phyloP scores from a whole-genome alignment of 2,329 filamentous ascomycete genomes.

The Talaromyces pinophilus region DNA sequence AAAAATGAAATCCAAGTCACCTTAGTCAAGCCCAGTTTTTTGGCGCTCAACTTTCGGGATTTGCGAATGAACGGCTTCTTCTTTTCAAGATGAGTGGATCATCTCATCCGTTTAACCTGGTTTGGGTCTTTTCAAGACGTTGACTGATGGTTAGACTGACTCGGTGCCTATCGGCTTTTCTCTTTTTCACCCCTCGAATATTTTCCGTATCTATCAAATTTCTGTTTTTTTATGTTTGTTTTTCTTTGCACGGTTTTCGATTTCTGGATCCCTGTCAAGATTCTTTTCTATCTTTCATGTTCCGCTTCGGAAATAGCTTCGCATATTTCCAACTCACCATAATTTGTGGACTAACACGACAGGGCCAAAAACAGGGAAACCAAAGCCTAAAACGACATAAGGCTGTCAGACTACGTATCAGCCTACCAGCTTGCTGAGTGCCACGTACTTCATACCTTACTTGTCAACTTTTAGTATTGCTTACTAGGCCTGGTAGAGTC shows the following conservation, averaged over 20 bases:
- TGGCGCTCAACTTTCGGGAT: constrained; percentile 2
- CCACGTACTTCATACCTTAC: not conserved
- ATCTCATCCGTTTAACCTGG: not conserved
- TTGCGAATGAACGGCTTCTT: not conserved
- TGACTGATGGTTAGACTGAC: not conserved
- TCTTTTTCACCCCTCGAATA: not conserved
- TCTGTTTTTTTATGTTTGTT: not conserved
- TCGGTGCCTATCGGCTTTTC: not conserved
- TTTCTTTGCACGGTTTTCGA: not conserved
- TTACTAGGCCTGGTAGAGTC: not conserved
- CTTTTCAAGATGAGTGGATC: not conserved
- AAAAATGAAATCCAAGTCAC: not conserved
- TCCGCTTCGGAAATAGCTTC: constrained; percentile 19
- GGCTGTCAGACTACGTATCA: not conserved
- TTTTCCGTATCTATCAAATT: not conserved
- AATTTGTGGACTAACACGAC: constrained; percentile 12
- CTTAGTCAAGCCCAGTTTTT: not conserved
- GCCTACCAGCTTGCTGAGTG: not conserved
- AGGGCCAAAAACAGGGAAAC: constrained; percentile 8
- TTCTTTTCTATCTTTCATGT: not conserved
- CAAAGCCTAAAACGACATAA: not conserved
- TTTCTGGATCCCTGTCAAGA: not conserved
- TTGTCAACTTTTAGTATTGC: not conserved
- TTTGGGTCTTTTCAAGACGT: not conserved
- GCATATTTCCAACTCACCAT: constrained; percentile 21